Percentiles rank a stretch among this genome's conserved stretches.
Evolutionary conservation across 139 green algal genomes (phyloP).

Genomic region (Closterium sp.): DNA sequence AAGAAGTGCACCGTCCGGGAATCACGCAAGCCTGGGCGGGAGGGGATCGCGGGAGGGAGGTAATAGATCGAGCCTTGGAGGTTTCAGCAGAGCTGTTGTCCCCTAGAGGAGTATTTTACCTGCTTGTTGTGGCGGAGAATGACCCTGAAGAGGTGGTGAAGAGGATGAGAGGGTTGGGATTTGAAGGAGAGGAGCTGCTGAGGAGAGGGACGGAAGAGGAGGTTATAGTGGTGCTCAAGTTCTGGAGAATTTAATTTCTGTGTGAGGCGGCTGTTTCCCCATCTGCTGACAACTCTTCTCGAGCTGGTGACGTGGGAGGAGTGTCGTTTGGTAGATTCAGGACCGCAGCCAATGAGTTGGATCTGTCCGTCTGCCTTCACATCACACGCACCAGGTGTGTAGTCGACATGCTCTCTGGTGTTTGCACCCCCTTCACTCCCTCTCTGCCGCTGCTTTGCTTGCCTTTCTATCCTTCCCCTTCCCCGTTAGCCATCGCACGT

Average conservation of each 20-base stretch:
- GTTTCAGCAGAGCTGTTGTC: conserved; percentile 18
- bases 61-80: conserved; percentile 82
- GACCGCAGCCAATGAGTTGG: too few species aligned
- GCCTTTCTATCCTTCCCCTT: too few species aligned
- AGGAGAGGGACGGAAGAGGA: not conserved
- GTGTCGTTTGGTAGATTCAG: too few species aligned
- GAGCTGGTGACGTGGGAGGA: too few species aligned
- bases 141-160: conserved; percentile 11
- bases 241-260: not conserved
- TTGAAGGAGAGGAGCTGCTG: not conserved
- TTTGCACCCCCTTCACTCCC: too few species aligned
- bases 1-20: conserved; percentile 69
- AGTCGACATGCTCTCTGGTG: too few species aligned
- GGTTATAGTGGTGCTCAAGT: not conserved
- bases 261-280: too few species aligned
- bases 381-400: too few species aligned
- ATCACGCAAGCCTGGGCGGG: conserved; percentile 85
- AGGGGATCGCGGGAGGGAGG: conserved; percentile 66
- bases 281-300: too few species aligned
- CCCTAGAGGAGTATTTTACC: conserved; percentile 21
- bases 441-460: too few species aligned
- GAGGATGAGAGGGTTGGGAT: not conserved
- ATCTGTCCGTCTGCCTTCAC: too few species aligned
- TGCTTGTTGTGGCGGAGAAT: conserved; percentile 34
- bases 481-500: too few species aligned